Conservation (phyloP, 306 rosid species). For the Glycine latifolia region DNA sequence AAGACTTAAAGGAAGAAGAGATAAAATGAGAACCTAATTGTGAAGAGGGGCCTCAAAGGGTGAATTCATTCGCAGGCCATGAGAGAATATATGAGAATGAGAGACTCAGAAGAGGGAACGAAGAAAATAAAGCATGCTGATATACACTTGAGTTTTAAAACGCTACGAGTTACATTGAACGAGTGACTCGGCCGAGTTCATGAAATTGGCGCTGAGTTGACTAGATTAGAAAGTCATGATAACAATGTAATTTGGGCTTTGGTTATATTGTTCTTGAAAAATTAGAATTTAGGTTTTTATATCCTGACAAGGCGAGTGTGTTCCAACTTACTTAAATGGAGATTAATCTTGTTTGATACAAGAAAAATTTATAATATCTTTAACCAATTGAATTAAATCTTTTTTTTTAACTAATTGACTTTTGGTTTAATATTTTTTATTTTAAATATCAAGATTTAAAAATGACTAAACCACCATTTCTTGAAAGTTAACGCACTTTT, state of each 20-base stretch:
- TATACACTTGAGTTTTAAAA: slow-evolving; percentile 20
- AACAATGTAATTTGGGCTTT: neutral
- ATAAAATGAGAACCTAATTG: slow-evolving; percentile 53
- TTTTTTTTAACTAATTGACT: no score
- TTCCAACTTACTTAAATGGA: no score
- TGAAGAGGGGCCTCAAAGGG: slow-evolving; percentile 39
- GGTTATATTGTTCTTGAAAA: neutral
- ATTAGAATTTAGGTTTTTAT: neutral
- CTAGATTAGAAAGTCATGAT: neutral
- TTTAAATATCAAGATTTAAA: no score
- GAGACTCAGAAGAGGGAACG: slow-evolving; percentile 33
- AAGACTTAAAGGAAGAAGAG: neutral
- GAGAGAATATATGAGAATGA: neutral
- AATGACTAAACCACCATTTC: no score
- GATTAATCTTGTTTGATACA: no score
- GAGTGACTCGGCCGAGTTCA: slow-evolving; percentile 46
- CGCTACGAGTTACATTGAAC: slow-evolving; percentile 27
- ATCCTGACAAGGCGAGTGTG: no score
- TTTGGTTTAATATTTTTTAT: no score
- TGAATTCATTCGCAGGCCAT: slow-evolving; percentile 48
- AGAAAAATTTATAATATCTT: no score
- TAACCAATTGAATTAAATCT: no score
- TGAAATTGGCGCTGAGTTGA: slow-evolving; percentile 32
- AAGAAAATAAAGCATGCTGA: slow-evolving; percentile 5
- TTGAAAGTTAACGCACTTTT: no score